phyloP scores from a whole-genome alignment of 2,329 filamentous ascomycete genomes.

The Hypoxylon sp. region DNA sequence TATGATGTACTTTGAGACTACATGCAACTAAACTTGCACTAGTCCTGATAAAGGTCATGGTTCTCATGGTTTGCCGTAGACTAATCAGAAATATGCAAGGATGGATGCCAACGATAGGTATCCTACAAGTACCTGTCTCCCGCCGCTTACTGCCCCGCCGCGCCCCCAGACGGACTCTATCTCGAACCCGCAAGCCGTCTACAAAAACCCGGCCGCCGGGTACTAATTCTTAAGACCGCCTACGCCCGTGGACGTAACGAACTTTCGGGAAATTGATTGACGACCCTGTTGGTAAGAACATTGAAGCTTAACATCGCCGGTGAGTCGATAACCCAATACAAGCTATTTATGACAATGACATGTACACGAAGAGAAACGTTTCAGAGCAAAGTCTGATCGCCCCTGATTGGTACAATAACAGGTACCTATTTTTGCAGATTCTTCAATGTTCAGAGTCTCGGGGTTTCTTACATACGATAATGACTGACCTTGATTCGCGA shows the following conservation, averaged over 20 bases:
- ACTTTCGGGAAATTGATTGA: background rate
- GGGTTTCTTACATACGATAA: background rate
- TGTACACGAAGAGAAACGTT: background rate
- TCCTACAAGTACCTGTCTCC: conserved; percentile 2
- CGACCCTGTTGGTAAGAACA: background rate
- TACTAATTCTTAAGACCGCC: conserved; percentile 34
- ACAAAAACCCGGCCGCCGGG: conserved; percentile 23
- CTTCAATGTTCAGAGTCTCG: background rate
- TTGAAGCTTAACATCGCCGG: background rate
- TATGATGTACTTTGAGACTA: background rate
- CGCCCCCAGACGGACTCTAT: conserved; percentile 34
- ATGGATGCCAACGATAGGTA: background rate
- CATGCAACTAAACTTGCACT: background rate
- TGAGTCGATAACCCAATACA: background rate
- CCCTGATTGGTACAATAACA: background rate
- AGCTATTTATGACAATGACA: background rate
- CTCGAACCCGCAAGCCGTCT: conserved; percentile 32
- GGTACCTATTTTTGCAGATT: too few species aligned
- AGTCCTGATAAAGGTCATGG: background rate
- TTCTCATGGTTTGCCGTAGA: background rate
- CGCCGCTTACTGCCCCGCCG: conserved; percentile 12
- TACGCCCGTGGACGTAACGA: background rate
- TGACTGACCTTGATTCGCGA: background rate
- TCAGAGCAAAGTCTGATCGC: background rate
- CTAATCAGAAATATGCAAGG: background rate